A percentile compares a stretch with the other conserved stretches of the same genome.
phyloP scores from a whole-genome alignment of 2,329 filamentous ascomycete species.

The Penicillium janthinellum region DNA sequence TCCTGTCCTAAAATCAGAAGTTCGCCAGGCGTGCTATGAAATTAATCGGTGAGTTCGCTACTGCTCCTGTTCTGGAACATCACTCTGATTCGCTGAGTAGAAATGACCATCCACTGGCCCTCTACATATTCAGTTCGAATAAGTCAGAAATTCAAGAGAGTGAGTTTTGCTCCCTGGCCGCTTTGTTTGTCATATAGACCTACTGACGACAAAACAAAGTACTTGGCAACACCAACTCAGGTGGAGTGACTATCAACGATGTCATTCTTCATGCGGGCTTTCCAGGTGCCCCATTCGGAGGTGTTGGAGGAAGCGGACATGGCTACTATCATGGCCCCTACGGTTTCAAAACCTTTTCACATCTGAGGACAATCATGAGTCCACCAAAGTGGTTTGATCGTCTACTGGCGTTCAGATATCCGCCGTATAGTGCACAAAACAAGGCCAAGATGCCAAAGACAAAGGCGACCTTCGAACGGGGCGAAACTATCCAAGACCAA shows the following conservation, averaged over 20 bases:
- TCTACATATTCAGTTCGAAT: not conserved
- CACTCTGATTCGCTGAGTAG: not conserved
- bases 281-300: not conserved
- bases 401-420: not conserved
- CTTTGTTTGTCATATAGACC: not conserved
- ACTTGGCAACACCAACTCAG: not conserved
- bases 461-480: not conserved
- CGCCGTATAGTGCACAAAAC: not conserved
- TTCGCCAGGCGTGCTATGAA: not conserved
- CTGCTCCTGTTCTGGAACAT: not conserved
- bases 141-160: not conserved
- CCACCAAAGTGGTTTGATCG: not conserved
- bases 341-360: not conserved
- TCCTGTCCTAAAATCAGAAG: not conserved
- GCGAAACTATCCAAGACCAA: not conserved
- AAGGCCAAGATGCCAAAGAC: not conserved
- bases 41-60: not conserved
- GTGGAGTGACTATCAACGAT: not conserved
- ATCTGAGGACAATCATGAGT: not conserved
- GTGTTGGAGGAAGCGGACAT: not conserved
- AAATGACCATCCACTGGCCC: not conserved
- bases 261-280: not conserved
- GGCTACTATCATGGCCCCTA: not conserved
- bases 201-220: not conserved
- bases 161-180: not conserved